Base-by-base conservation (phyloP, 2,329 filamentous ascomycete species). In the Talaromyces amestolkiae region DNA sequence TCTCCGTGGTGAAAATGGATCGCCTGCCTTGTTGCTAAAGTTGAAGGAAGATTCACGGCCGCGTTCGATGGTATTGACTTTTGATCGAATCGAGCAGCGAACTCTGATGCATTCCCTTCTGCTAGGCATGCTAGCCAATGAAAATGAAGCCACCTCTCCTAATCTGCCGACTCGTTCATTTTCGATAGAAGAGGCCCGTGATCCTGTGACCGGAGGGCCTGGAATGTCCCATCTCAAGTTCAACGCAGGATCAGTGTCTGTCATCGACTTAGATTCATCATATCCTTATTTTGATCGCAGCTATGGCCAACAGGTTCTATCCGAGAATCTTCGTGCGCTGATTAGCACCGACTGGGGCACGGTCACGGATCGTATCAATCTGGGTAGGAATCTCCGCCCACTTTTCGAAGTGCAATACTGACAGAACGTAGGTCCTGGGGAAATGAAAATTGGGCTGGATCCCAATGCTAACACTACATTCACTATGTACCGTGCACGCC, bases 291-390 rank as follows among this genome's bases (percentile, higher is more conserved):
- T 79, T 11, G 84, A 87, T 19, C 80, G 85, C 45, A 87, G 87
- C 39, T 81, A 83, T 39, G 82, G 87, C 1, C 85, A 86, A 2
- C 92, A 90, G 0, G 88, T 96, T 33, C 83, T 93, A 62, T 91
- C 92, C 0, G 90, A 95, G 72, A 86, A 86, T 70, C 80, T 97
- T 67, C 87, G 92, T 33, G 83, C 96, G 19, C 85, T 96, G 62
- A 83, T 91, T 37, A 88, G 92, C 65, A 91, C 90, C 69, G 86
- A 90, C 67, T 87, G 89, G 69, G 91, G 92, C 58, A 91, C 89
- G 49, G 82, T 96, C 17, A 92, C 91, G 1, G 93, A 97, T 77
- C 87, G 93, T 43, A 83, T 97, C 73, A 96, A 96, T 70, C 83
- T 96, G 63, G 82, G 84, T 82, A 78, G 75, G 78, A 22, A 51